Evolutionary conservation across 805 yeast species (phyloP), one percentile per base, ranked within the genome.

Genomic region (Candida wancherniae): DNA sequence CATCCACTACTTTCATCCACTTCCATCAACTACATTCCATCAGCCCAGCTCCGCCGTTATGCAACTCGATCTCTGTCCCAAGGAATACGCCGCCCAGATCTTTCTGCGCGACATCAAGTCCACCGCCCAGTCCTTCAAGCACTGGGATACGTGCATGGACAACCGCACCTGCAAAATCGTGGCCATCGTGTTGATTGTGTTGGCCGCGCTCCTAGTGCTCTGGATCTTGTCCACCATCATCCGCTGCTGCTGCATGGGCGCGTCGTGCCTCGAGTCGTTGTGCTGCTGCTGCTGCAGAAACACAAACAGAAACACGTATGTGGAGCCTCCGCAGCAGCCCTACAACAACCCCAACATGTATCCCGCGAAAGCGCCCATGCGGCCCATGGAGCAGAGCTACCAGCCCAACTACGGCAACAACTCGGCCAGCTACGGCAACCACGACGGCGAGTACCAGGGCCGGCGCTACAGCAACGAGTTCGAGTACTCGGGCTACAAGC

Each of bases 101-200:
- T 24, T 44, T 24, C 25, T 19, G 22, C 28, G 31, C 5, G 57
- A 52, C 23, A 56, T 56, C 25, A 47, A 33, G 13, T 36, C 57
- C 19, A 62, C 68, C 4, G 67, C 67, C 11, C 76, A 78, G 11
- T 48, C 82, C 5, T 80, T 80, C 63, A 73, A 65, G 48, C 43
- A 53, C 31, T 84, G 94, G 92, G 75, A 79, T 49, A 73, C 84
- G 3, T 84, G 94, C 57, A 83, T 82, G 90, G 80, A 70, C 48
- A 80, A 82, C 54, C 77, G 60, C 26, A 66, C 77, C 27, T 84
- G 94, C 57, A 84, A 84, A 50, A 73, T 83, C 35, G 73, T 80
- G 13, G 88, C 84, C 4, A 83, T 84, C 25, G 84, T 82, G 9
- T 80, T 83, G 3, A 79, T 83, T 3, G 73, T 63, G 0, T 47